A percentile compares a stretch with the other conserved stretches of the same genome.
These are phyloP conservation scores for Anthoceros angustus DNA, from an alignment of 225 moss, liverwort and hornwort species.

Conservation along the genomic window DNA sequence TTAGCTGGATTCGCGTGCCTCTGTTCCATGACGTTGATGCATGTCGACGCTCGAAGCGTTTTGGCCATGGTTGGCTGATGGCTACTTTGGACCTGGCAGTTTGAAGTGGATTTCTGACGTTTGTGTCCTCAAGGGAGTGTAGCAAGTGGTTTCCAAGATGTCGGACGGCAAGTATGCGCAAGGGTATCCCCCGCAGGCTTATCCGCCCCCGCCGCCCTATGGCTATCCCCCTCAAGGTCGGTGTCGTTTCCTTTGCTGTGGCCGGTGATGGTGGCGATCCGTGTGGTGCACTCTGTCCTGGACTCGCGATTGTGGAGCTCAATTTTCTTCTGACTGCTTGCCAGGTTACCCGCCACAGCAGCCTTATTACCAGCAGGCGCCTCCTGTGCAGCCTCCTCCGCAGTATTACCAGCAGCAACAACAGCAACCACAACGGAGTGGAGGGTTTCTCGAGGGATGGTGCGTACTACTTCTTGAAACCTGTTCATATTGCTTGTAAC, in stretches of 20 bases:
- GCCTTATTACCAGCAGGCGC: slow-evolving; percentile 5
- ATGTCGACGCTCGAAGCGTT: no score
- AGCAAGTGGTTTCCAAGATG: background rate
- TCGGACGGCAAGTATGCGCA: slow-evolving; percentile 3
- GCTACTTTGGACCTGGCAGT: no score
- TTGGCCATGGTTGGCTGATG: no score
- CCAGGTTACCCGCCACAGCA: slow-evolving; percentile 6
- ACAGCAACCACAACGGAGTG: background rate
- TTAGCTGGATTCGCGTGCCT: no score
- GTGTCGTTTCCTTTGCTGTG: background rate
- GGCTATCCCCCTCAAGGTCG: slow-evolving; percentile 8
- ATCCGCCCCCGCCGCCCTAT: slow-evolving; percentile 5
- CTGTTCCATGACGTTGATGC: no score
- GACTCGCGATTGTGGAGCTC: background rate
- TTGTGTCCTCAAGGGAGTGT: no score
- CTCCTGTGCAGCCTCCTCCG: slow-evolving; percentile 6
- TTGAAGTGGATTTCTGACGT: no score
- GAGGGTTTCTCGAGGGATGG: slow-evolving; percentile 8
- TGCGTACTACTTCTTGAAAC: background rate
- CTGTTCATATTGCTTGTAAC: background rate
- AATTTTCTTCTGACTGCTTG: background rate
- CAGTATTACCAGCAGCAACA: slow-evolving; percentile 4
- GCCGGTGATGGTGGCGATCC: no score
- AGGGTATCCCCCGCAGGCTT: slow-evolving; percentile 6
- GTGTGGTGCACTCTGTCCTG: background rate